Evolutionary conservation across 495 filamentous ascomycete genomes (phyloP).

Genomic region (Penicillium fimorum): DNA sequence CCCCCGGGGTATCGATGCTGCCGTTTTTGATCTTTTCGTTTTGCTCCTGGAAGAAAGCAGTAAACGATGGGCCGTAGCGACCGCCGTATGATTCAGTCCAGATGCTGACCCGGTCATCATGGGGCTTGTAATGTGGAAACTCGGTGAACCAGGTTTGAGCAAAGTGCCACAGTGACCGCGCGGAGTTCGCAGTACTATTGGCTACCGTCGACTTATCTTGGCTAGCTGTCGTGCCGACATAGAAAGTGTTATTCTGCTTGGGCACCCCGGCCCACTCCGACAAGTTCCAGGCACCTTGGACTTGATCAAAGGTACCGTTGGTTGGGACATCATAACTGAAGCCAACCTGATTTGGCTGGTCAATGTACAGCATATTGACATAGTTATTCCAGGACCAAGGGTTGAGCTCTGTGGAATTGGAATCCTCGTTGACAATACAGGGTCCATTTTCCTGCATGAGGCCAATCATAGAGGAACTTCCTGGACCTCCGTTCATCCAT

Average conservation of each 20-base stretch:
- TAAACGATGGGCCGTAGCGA: constrained; percentile 64
- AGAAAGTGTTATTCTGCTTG: constrained; percentile 58
- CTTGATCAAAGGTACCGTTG: constrained; percentile 46
- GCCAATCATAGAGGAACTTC: constrained; percentile 59
- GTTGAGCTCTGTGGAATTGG: constrained; percentile 50
- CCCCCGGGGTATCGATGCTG: constrained; percentile 24
- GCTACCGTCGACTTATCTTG: constrained; percentile 45
- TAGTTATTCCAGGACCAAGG: constrained; percentile 62
- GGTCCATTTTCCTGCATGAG: constrained; percentile 64
- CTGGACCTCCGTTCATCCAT: constrained; percentile 59
- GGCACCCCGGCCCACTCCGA: constrained; percentile 42
- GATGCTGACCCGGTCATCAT: constrained; percentile 54
- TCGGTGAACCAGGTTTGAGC: constrained; percentile 56
- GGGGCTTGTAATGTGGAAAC: constrained; percentile 56
- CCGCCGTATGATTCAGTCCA: constrained; percentile 63
- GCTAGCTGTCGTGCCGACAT: constrained; percentile 60
- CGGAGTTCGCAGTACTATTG: constrained; percentile 53
- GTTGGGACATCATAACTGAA: constrained; percentile 56
- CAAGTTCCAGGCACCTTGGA: constrained; percentile 32
- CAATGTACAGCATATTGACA: constrained; percentile 64
- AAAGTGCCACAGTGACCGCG: constrained; percentile 57
- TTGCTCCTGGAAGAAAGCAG: constrained; percentile 63
- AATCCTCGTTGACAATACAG: constrained; percentile 53
- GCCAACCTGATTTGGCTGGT: constrained; percentile 62
- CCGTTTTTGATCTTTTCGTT: constrained; percentile 54